These are phyloP conservation scores for Gamsiella multidivaricata DNA, from an alignment of 192 early-diverging fungal genomes.

Conservation along the genomic window DNA sequence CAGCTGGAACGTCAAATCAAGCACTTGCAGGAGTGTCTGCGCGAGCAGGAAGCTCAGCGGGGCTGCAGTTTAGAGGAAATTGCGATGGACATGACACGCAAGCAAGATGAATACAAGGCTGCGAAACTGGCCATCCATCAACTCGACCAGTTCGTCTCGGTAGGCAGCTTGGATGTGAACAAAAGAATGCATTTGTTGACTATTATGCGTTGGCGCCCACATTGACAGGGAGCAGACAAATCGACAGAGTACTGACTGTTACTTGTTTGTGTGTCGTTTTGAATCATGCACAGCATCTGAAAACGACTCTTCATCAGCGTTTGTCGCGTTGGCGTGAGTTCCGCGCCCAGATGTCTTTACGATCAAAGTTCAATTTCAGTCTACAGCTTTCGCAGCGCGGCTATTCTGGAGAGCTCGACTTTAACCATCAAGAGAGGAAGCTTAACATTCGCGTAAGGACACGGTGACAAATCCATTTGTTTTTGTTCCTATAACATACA, in stretches of 20 bases:
- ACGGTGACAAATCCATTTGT: no score
- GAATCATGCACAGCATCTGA: conserved; percentile 16
- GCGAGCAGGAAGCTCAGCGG: conserved; percentile 64
- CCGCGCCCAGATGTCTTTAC: conserved; percentile 76
- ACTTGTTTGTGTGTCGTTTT: no score
- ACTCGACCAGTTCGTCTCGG: conserved; percentile 61
- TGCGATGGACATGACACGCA: conserved; percentile 61
- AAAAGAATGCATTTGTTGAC: background rate
- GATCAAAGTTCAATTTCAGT: conserved; percentile 79
- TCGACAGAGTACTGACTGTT: no score
- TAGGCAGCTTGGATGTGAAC: conserved; percentile 20
- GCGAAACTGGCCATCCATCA: conserved; percentile 65
- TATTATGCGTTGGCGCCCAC: no score
- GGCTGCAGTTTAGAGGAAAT: conserved; percentile 72
- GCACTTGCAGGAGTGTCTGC: conserved; percentile 58
- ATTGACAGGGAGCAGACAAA: no score
- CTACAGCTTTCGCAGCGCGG: conserved; percentile 82
- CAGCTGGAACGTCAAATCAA: conserved; percentile 74
- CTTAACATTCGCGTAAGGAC: conserved; percentile 71
- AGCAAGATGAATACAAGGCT: conserved; percentile 62
- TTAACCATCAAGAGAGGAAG: conserved; percentile 75
- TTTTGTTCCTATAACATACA: background rate
- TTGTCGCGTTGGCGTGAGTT: conserved; percentile 72
- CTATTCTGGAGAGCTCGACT: conserved; percentile 80
- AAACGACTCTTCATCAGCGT: conserved; percentile 10